phyloP scores from a whole-genome alignment of 768 basidiomycete genomes.

The Russula ochroleuca region DNA sequence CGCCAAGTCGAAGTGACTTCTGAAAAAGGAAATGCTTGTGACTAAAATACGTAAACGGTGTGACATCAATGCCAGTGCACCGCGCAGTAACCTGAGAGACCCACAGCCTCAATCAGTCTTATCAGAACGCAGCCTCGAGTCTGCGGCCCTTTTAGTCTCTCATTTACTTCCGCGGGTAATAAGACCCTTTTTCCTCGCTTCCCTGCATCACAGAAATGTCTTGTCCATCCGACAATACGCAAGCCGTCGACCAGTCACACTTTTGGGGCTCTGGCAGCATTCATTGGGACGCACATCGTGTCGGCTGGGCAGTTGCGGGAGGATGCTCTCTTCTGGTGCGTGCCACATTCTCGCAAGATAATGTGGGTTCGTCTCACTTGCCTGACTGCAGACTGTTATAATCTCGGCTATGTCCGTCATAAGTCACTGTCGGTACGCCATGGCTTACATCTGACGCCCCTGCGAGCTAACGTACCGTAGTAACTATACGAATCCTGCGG shows the following conservation, averaged over 20 bases:
- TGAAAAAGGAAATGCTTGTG: too few species aligned
- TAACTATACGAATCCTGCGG: constrained; percentile 62
- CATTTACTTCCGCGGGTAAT: not conserved
- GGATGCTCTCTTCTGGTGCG: constrained; percentile 53
- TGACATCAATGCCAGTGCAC: too few species aligned
- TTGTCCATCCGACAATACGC: constrained; percentile 52
- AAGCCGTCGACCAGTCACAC: constrained; percentile 49
- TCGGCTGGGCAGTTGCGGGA: constrained; percentile 73
- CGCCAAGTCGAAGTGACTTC: too few species aligned
- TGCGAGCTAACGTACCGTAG: constrained; percentile 37
- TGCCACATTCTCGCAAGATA: constrained; percentile 21
- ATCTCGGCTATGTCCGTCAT: constrained; percentile 54
- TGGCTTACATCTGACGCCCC: not conserved
- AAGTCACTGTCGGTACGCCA: constrained; percentile 58
- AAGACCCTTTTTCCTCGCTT: not conserved
- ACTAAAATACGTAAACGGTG: too few species aligned
- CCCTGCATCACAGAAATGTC: not conserved
- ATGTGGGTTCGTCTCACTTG: not conserved
- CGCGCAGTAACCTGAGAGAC: too few species aligned
- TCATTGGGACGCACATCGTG: constrained; percentile 59
- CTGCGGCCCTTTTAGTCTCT: too few species aligned
- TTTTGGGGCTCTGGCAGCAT: constrained; percentile 56
- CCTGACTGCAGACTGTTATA: constrained; percentile 47
- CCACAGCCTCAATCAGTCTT: too few species aligned
- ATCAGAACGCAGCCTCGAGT: not conserved